Percentiles rank a stretch among this genome's conserved stretches.
Conservation (phyloP, 495 filamentous ascomycete species). For the Achaetomiella virescens region DNA sequence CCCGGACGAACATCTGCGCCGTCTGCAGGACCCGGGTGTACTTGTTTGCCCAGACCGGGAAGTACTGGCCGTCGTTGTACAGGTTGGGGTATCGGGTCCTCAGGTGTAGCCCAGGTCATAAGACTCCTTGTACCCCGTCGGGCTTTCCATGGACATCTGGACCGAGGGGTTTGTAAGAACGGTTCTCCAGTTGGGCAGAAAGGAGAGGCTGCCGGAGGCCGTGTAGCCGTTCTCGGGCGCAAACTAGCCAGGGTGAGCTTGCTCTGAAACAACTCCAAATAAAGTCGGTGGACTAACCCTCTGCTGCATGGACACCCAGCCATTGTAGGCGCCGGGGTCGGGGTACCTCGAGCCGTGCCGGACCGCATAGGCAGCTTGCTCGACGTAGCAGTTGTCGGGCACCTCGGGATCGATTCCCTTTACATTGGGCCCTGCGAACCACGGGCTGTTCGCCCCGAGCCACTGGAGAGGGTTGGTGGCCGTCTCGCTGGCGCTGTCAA, state of each 20-base stretch:
- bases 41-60: conserved; percentile 53
- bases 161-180: conserved; percentile 41
- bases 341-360: conserved; percentile 55
- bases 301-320: conserved; percentile 43
- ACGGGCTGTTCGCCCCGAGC: conserved; percentile 54
- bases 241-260: conserved; percentile 25
- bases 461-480: no score
- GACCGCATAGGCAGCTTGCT: conserved; percentile 48
- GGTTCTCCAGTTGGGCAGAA: conserved; percentile 49
- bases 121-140: conserved; percentile 52
- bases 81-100: conserved; percentile 45
- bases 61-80: conserved; percentile 48
- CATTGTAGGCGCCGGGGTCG: conserved; percentile 47
- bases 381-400: conserved; percentile 47
- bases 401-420: conserved; percentile 43
- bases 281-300: conserved; percentile 30
- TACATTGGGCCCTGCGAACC: conserved; percentile 49
- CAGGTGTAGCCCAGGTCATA: conserved; percentile 36
- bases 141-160: conserved; percentile 46
- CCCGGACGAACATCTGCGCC: conserved; percentile 48
- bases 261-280: no score
- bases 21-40: conserved; percentile 50
- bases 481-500: no score
- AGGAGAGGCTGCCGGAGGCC: conserved; percentile 37
- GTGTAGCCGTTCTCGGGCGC: conserved; percentile 39